Percentiles rank a stretch among this genome's conserved stretches.
These are phyloP conservation scores for Ajuga reptans DNA, from an alignment of 305 asterid genomes.

Conservation along the genomic window DNA sequence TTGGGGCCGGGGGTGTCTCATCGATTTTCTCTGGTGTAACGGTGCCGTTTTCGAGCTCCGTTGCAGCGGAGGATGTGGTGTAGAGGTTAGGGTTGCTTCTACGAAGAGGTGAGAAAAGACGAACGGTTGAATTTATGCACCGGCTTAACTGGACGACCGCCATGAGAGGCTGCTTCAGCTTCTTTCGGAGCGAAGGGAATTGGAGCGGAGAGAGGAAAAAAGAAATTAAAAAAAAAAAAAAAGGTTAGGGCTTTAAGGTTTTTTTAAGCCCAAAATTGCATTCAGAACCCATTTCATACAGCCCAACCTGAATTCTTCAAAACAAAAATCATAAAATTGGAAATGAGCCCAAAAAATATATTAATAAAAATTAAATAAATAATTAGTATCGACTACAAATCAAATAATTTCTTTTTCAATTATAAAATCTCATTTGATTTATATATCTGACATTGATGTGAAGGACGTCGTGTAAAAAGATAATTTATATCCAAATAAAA, in stretches of 20 bases:
- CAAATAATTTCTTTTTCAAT: too few relatives aligned
- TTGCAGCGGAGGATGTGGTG: constrained; percentile 26
- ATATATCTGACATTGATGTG: too few relatives aligned
- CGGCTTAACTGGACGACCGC: constrained; percentile 30
- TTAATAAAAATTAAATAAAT: too few relatives aligned
- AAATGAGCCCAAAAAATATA: not conserved
- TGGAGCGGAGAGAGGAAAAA: not conserved
- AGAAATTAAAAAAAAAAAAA: not conserved
- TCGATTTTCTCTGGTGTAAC: constrained; percentile 27
- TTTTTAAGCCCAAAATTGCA: not conserved
- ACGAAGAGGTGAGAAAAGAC: constrained; percentile 18
- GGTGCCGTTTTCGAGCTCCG: constrained; percentile 23
- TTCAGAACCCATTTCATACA: not conserved
- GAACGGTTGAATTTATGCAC: constrained; percentile 14
- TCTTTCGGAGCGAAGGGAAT: not conserved
- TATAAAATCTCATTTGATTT: too few relatives aligned
- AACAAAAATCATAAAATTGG: not conserved
- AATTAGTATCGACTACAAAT: too few relatives aligned
- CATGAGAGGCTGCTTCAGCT: constrained; percentile 34
- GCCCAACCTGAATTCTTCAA: not conserved
- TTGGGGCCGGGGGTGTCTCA: constrained; percentile 8
- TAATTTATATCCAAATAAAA: too few relatives aligned
- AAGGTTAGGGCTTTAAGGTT: constrained; percentile 7
- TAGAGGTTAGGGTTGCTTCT: constrained; percentile 22
- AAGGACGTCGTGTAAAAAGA: too few relatives aligned